Percentiles rank a stretch among this genome's conserved stretches.
Conservation (phyloP, 805 yeast species). For the Candida pseudofarinosa region DNA sequence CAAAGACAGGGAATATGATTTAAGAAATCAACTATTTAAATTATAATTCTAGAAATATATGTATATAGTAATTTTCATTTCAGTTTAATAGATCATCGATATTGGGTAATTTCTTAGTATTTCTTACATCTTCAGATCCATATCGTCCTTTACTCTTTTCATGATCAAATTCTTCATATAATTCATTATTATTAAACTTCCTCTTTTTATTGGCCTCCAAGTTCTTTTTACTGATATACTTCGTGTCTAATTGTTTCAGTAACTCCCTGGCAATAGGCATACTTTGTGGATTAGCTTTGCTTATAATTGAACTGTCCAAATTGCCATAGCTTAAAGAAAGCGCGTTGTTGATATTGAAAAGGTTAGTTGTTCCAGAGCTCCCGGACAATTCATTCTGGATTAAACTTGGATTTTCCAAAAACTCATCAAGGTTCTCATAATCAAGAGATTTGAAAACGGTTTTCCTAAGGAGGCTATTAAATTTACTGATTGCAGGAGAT, state of each 20-base stretch:
- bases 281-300: conserved; percentile 10
- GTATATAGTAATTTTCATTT: conserved; percentile 1
- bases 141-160: conserved; percentile 15
- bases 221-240: conserved; percentile 15
- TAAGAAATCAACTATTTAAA: conserved; percentile 35
- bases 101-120: conserved; percentile 22
- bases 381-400: conserved; percentile 16
- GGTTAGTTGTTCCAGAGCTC: conserved; percentile 18
- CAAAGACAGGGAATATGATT: conserved; percentile 40
- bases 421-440: conserved; percentile 14
- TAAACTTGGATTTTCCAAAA: conserved; percentile 21
- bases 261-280: conserved; percentile 15
- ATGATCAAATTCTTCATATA: conserved; percentile 10
- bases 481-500: conserved; percentile 31
- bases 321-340: conserved; percentile 14
- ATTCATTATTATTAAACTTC: conserved; percentile 18
- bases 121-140: conserved; percentile 21
- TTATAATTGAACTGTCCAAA: conserved; percentile 13
- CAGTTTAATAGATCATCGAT: conserved; percentile 13
- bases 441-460: conserved; percentile 12
- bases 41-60: conserved; percentile 11
- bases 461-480: conserved; percentile 19
- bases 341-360: conserved; percentile 29
- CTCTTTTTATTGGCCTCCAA: conserved; percentile 16
- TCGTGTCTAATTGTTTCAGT: conserved; percentile 17